Conservation (phyloP, 257 asterid species). For the Solanum ahanhuiri region DNA sequence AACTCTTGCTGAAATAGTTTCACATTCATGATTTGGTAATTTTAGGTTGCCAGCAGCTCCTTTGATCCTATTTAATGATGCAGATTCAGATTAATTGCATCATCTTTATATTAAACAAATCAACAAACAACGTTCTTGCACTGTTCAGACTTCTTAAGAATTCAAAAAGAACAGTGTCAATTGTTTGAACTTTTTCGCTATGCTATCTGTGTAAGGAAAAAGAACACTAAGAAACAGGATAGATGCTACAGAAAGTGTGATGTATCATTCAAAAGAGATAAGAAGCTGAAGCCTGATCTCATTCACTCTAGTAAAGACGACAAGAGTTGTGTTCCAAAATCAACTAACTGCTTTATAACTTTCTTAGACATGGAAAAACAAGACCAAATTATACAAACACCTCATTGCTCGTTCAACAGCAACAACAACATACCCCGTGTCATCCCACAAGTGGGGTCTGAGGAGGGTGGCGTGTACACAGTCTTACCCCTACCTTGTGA, state of each 20-base stretch:
- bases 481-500: not conserved
- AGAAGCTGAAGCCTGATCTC: not conserved
- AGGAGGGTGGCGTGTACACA: no score
- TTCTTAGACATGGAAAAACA: not conserved
- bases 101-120: not conserved
- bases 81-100: not conserved
- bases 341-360: not conserved
- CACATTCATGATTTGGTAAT: not conserved
- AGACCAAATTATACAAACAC: not conserved
- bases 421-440: not conserved
- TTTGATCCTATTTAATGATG: not conserved
- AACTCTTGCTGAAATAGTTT: not conserved
- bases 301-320: not conserved
- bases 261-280: not conserved
- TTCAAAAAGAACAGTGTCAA: not conserved
- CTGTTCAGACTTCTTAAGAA: not conserved
- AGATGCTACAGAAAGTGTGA: not conserved
- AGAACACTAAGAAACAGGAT: not conserved
- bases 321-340: not conserved
- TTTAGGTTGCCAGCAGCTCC: not conserved
- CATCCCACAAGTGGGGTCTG: not conserved
- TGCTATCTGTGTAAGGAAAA: not conserved
- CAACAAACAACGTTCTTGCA: not conserved
- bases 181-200: not conserved
- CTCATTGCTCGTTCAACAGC: not conserved